These are phyloP conservation scores for Cordyceps militaris DNA, from an alignment of 2,329 filamentous ascomycete species.

Conservation along the genomic window DNA sequence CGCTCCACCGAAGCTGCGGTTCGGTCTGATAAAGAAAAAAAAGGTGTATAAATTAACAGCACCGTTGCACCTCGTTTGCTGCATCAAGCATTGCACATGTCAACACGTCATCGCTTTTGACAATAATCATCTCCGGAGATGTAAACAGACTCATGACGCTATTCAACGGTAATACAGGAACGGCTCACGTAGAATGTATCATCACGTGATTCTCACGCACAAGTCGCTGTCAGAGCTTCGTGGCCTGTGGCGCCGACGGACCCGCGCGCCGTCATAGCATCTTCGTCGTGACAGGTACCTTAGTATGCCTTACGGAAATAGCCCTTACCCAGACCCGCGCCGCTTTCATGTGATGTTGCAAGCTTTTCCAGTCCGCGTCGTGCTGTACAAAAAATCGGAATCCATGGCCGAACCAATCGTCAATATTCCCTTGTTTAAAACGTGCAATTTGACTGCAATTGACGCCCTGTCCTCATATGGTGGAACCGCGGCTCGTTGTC, in stretches of 20 bases:
- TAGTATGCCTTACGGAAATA: too few relatives aligned
- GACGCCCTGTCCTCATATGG: not conserved
- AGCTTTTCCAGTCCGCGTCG: not conserved
- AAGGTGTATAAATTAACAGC: not conserved
- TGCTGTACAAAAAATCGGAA: not conserved
- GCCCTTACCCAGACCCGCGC: conserved; percentile 6
- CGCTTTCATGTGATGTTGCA: conserved; percentile 2
- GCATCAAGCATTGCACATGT: not conserved
- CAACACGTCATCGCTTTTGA: not conserved
- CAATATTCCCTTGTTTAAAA: not conserved
- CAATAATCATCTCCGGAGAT: not conserved
- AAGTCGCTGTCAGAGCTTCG: too few relatives aligned
- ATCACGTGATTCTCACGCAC: not conserved
- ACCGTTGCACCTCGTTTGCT: not conserved
- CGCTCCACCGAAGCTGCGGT: not conserved
- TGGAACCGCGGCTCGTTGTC: not conserved
- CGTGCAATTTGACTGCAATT: not conserved
- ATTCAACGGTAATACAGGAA: too few relatives aligned
- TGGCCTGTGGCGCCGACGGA: too few relatives aligned
- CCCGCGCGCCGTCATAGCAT: too few relatives aligned
- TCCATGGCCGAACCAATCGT: not conserved
- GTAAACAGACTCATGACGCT: too few relatives aligned
- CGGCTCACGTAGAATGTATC: not conserved
- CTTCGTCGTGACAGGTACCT: too few relatives aligned
- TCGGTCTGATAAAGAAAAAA: not conserved